These are phyloP conservation scores for Nadsonia commutata DNA, from an alignment of 1,139 yeast species.

Conservation along the genomic window DNA sequence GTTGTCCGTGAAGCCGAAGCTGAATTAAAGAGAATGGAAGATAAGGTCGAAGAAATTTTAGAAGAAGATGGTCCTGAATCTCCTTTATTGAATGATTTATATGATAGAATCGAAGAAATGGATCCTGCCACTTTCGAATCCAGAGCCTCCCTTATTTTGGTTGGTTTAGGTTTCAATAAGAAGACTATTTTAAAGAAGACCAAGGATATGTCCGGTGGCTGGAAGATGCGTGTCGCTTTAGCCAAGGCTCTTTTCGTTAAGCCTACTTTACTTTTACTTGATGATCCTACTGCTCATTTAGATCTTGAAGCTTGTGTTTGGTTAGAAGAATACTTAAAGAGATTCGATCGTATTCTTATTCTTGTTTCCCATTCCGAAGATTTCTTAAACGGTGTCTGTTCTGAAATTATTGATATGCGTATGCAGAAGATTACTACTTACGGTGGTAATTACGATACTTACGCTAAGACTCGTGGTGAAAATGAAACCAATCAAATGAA, in stretches of 20 bases:
- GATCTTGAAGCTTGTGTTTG: conserved; percentile 99
- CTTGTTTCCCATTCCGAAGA: conserved; percentile 97
- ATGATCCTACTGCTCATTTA: conserved; percentile 99
- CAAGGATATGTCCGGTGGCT: conserved; percentile 98
- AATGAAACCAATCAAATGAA: conserved; percentile 96
- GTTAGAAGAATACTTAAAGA: conserved; percentile 95
- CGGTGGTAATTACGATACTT: conserved; percentile 99
- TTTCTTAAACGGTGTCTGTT: conserved; percentile 97
- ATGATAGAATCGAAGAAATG: conserved; percentile 91
- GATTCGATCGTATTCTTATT: conserved; percentile 85
- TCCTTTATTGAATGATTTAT: conserved; percentile 67
- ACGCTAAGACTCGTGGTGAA: conserved; percentile 87
- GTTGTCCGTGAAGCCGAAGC: conserved; percentile 93
- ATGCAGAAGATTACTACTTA: conserved; percentile 50
- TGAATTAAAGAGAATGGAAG: conserved; percentile 84
- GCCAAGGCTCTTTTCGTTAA: conserved; percentile 70
- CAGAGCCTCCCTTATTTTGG: conserved; percentile 88
- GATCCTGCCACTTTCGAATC: conserved; percentile 94
- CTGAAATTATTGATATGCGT: conserved; percentile 97
- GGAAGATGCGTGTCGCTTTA: conserved; percentile 87
- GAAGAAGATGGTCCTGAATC: conserved; percentile 92
- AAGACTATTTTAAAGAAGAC: conserved; percentile 78
- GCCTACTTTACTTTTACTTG: conserved; percentile 49
- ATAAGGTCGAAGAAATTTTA: conserved; percentile 76
- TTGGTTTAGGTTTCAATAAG: conserved; percentile 93